These are phyloP conservation scores for Monilinia fructicola DNA, from an alignment of 2,329 filamentous ascomycete genomes.

Conservation along the genomic window DNA sequence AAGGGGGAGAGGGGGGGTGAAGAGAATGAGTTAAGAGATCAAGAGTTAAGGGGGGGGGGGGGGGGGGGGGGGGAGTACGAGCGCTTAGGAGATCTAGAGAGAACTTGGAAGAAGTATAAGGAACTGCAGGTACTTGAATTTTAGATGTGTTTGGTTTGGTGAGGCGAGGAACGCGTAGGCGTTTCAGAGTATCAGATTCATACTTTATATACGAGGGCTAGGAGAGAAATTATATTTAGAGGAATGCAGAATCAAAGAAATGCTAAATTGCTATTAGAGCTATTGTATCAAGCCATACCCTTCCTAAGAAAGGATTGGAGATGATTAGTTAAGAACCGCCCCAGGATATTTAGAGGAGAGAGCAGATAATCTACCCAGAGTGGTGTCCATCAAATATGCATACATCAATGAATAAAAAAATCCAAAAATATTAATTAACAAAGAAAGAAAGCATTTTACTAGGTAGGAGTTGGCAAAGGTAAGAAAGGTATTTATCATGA, in stretches of 20 bases:
- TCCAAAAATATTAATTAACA: no score
- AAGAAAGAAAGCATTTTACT: no score
- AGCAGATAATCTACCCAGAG: no score
- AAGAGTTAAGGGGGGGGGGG: background rate
- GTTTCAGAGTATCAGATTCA: no score
- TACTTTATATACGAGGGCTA: background rate
- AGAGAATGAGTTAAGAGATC: background rate
- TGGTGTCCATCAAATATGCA: no score
- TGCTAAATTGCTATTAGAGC: background rate
- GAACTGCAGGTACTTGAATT: background rate
- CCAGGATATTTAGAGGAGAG: no score
- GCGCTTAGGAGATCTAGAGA: background rate
- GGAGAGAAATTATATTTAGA: background rate
- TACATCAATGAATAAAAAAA: no score
- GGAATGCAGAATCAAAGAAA: background rate
- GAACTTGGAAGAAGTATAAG: background rate
- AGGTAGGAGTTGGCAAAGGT: no score
- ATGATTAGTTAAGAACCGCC: background rate
- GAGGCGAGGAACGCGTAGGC: background rate
- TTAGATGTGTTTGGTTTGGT: background rate
- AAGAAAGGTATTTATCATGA: no score
- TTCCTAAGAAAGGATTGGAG: background rate
- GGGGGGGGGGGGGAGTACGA: background rate
- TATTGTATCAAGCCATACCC: background rate
- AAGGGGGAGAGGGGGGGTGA: no score